Evolutionary conservation across 768 basidiomycete species (phyloP), one percentile per base, ranked within the genome.

Genomic region (Lactifluus piperatus): DNA sequence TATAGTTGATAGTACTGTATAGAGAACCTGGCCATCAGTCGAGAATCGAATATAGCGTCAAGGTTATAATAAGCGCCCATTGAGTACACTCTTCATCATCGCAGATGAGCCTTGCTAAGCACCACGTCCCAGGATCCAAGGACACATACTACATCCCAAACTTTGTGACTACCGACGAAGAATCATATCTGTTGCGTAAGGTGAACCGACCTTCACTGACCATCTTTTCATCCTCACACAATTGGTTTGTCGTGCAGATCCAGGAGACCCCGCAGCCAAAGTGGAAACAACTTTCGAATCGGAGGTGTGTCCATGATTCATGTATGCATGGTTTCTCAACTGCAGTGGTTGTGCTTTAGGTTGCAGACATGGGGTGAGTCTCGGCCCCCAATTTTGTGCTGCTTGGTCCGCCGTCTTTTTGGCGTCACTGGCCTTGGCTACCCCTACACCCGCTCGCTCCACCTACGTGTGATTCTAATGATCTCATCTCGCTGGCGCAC

Each of bases 271-370:
- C 91, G n/a, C 82, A 81, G 65, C 84, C 81, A 27, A 87, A 81
- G 68, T 94, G 92, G 92, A 93, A 85, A 69, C 80, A 77, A 13
- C 75, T 91, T 11, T 74, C 79, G 4, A 87, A 87, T 63, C 78
- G 90, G 57, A 78, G 91, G 82, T 84, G 67, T 64, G 81, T 73
- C 5, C 6, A 32, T 1, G 24, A 16, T 54, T 63, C 59, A 63
- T 67, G 52, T 44, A n/a, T 29, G 13, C 45, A 13, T 24, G 24
- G 6, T 50, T 24, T 20, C 32, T 27, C 24, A 4, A 37, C 50
- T 22, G 34, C 14, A 29, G 36, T 44, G n/a, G 36, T 29, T 32
- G 14, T 32, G 46, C n/a, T 13, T 20, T 27, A 91, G 89, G 63
- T 68, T 88, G 57, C 89, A 88, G 67, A 72, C 84, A 60, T 88